phyloP scores from a whole-genome alignment of 768 basidiomycete species.

The Lanmaoa rubissima region DNA sequence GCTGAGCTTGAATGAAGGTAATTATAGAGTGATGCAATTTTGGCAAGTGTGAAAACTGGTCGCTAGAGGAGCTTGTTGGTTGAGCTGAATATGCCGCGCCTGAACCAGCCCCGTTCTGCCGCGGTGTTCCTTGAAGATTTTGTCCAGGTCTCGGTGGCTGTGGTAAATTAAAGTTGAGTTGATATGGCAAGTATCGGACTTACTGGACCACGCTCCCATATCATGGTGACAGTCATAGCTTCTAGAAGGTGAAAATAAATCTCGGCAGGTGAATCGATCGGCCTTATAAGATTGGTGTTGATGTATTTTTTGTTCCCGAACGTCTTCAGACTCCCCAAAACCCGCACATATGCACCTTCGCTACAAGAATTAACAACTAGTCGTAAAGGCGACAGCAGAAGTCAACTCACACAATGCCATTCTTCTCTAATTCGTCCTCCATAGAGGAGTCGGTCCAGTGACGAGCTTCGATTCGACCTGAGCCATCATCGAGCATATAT shows the following conservation, averaged over 20 bases:
- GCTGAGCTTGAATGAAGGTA: slow-evolving; percentile 52
- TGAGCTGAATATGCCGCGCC: slow-evolving; percentile 45
- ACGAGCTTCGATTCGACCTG: slow-evolving; percentile 71
- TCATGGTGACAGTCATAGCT: slow-evolving; percentile 63
- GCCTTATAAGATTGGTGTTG: slow-evolving; percentile 71
- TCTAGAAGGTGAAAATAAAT: slow-evolving; percentile 81
- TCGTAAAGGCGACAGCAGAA: background rate
- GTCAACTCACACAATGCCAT: slow-evolving; percentile 44
- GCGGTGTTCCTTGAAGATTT: slow-evolving; percentile 9
- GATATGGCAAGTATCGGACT: slow-evolving; percentile 20
- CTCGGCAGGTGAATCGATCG: slow-evolving; percentile 69
- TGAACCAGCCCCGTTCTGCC: slow-evolving; percentile 12
- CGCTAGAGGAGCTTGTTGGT: slow-evolving; percentile 32
- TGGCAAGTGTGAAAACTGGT: slow-evolving; percentile 57
- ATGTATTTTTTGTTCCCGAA: slow-evolving; percentile 83
- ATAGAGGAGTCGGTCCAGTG: slow-evolving; percentile 75
- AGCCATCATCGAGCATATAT: slow-evolving; percentile 84
- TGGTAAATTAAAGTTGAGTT: background rate
- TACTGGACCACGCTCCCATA: slow-evolving; percentile 66
- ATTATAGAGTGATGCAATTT: slow-evolving; percentile 62
- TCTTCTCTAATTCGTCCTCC: slow-evolving; percentile 52
- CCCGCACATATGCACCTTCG: slow-evolving; percentile 74
- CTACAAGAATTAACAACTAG: slow-evolving; percentile 36
- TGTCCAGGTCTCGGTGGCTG: slow-evolving; percentile 37
- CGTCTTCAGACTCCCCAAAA: slow-evolving; percentile 77